These are phyloP conservation scores for Saturnispora dispora DNA, from an alignment of 805 yeast species.

Conservation along the genomic window DNA sequence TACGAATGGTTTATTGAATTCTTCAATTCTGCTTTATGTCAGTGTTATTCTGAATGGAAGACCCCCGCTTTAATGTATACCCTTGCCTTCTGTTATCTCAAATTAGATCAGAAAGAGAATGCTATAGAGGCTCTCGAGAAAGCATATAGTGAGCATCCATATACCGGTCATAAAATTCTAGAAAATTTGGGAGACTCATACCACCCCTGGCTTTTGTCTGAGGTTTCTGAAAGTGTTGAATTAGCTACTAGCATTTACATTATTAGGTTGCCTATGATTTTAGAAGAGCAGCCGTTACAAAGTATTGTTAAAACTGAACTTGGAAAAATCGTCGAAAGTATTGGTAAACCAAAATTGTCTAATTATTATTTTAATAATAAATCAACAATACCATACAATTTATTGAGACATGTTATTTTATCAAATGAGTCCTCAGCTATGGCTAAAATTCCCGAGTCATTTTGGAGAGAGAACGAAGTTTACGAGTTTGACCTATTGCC, in stretches of 20 bases:
- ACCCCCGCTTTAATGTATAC: constrained; percentile 69
- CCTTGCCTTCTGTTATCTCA: constrained; percentile 50
- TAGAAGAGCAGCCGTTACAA: constrained; percentile 41
- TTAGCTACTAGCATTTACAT: constrained; percentile 50
- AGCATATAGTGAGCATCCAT: constrained; percentile 53
- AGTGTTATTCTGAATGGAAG: constrained; percentile 54
- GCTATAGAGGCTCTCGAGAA: constrained; percentile 40
- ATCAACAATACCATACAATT: constrained; percentile 45
- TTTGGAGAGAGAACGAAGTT: constrained; percentile 55
- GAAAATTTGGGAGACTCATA: constrained; percentile 36
- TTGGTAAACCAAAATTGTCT: constrained; percentile 13
- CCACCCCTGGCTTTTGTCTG: constrained; percentile 21
- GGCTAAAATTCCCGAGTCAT: constrained; percentile 54
- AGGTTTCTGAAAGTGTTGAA: constrained; percentile 26
- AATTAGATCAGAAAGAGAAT: constrained; percentile 26
- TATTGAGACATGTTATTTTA: constrained; percentile 57
- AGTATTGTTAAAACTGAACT: constrained; percentile 29
- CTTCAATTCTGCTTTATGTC: constrained; percentile 45
- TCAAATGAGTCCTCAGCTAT: constrained; percentile 64
- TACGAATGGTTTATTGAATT: constrained; percentile 52
- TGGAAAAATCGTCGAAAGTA: constrained; percentile 9
- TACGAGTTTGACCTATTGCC: constrained; percentile 69
- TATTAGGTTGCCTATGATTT: constrained; percentile 43
- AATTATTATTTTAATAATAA: constrained; percentile 16
- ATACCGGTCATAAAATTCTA: constrained; percentile 42